These are phyloP conservation scores for Spathaspora gorwiae DNA, from an alignment of 805 yeast genomes.

Conservation along the genomic window DNA sequence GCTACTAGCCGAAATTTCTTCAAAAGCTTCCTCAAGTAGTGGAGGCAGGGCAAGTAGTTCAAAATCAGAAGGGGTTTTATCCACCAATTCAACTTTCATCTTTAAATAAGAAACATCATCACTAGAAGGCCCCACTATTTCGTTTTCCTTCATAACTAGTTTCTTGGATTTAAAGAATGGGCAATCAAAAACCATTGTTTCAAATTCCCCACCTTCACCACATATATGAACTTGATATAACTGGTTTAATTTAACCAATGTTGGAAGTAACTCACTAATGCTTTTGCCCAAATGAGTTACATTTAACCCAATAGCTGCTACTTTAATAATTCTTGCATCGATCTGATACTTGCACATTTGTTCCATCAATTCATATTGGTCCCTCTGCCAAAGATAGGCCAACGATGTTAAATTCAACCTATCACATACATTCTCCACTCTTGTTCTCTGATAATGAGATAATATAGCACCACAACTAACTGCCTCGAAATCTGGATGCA, in stretches of 20 bases:
- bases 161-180: conserved; percentile 66
- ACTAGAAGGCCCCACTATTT: conserved; percentile 43
- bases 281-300: conserved; percentile 64
- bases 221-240: conserved; percentile 85
- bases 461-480: conserved; percentile 95
- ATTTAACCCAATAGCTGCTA: conserved; percentile 85
- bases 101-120: conserved; percentile 71
- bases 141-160: conserved; percentile 37
- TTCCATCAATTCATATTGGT: conserved; percentile 71
- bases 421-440: conserved; percentile 88
- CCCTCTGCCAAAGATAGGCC: conserved; percentile 86
- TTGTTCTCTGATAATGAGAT: conserved; percentile 89
- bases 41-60: conserved; percentile 24
- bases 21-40: conserved; percentile 39
- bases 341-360: conserved; percentile 68
- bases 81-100: conserved; percentile 46
- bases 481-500: conserved; percentile 72
- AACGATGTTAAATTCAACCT: conserved; percentile 65
- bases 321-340: conserved; percentile 86
- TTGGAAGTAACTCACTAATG: conserved; percentile 58
- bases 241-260: conserved; percentile 50
- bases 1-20: conserved; percentile 2
- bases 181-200: conserved; percentile 85
- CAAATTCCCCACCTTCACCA: conserved; percentile 99
- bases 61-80: conserved; percentile 24